Evolutionary conservation across 345 rosid species (phyloP).

Genomic region (Salix dunnii): DNA sequence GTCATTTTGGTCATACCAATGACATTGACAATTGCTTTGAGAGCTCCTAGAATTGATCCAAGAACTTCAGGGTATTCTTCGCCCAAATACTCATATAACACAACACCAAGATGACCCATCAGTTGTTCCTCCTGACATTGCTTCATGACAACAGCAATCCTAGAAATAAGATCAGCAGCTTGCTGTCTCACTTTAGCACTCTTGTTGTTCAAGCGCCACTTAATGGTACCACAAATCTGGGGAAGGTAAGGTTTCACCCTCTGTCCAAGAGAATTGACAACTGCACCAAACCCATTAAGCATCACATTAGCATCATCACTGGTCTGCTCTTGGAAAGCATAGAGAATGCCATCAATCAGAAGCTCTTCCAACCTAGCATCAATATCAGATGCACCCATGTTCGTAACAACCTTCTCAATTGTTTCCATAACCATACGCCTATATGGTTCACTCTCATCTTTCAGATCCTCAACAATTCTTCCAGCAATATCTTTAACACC

Average conservation of each 20-base stretch:
- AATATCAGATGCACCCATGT: conserved; percentile 93
- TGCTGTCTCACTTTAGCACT: conserved; percentile 99
- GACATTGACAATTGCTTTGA: conserved; percentile 97
- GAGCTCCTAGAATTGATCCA: conserved; percentile 95
- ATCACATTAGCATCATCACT: conserved; percentile 96
- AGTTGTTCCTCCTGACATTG: conserved; percentile 97
- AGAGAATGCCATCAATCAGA: conserved; percentile 93
- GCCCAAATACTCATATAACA: conserved; percentile 90
- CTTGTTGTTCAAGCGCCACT: conserved; percentile 99
- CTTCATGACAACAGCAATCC: conserved; percentile 97
- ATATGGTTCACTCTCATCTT: conserved; percentile 92
- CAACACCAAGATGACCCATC: conserved; percentile 99
- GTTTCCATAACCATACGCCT: conserved; percentile 99
- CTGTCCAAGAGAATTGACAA: conserved; percentile 93
- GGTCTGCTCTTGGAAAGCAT: conserved; percentile 99
- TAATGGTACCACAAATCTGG: conserved; percentile 98
- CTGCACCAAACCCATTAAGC: conserved; percentile 99
- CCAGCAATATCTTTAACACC: conserved; percentile 96
- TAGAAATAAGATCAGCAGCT: conserved; percentile 95
- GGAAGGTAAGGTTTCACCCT: conserved; percentile 98
- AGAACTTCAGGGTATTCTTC: conserved; percentile 99
- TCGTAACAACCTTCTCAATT: conserved; percentile 91
- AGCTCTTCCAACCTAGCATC: conserved; percentile 94
- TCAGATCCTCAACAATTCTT: conserved; percentile 86
- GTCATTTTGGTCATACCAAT: conserved; percentile 99